These are phyloP conservation scores for Clarireedia paspali DNA, from an alignment of 2,329 filamentous ascomycete genomes.

Conservation along the genomic window DNA sequence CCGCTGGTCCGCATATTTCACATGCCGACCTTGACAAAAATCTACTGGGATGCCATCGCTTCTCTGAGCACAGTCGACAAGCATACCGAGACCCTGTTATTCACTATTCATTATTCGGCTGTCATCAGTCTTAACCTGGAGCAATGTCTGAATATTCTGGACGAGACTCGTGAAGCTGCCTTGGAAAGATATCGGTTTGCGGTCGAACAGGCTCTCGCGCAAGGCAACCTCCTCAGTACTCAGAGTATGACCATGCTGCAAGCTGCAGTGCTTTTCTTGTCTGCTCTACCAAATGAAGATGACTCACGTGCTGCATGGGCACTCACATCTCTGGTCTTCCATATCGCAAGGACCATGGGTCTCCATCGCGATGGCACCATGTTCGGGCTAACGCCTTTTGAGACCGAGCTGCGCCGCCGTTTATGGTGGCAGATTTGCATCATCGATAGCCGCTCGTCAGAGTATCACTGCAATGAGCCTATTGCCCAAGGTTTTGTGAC, in stretches of 20 bases:
- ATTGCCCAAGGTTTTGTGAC: background rate
- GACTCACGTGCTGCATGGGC: slow-evolving; percentile 41
- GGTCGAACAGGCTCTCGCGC: slow-evolving; percentile 47
- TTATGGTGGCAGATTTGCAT: slow-evolving; percentile 4
- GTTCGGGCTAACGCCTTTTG: slow-evolving; percentile 1
- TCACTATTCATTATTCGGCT: slow-evolving; percentile 54
- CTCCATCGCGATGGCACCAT: slow-evolving; percentile 36
- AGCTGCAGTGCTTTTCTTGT: slow-evolving; percentile 59
- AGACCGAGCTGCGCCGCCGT: background rate
- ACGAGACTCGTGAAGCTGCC: background rate
- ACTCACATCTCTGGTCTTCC: slow-evolving; percentile 39
- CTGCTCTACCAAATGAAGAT: slow-evolving; percentile 31
- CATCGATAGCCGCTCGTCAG: background rate
- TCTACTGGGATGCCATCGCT: background rate
- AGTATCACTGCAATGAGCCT: background rate
- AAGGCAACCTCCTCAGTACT: slow-evolving; percentile 57
- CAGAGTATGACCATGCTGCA: slow-evolving; percentile 43
- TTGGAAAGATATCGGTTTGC: background rate
- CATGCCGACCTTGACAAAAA: background rate
- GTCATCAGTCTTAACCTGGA: slow-evolving; percentile 50
- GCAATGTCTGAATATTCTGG: slow-evolving; percentile 44
- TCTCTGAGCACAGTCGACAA: background rate
- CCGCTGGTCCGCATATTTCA: background rate
- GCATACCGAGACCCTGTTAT: slow-evolving; percentile 57
- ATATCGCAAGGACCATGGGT: slow-evolving; percentile 43